These are phyloP conservation scores for Haberlea rhodopensis DNA, from an alignment of 257 asterid genomes.

Conservation along the genomic window DNA sequence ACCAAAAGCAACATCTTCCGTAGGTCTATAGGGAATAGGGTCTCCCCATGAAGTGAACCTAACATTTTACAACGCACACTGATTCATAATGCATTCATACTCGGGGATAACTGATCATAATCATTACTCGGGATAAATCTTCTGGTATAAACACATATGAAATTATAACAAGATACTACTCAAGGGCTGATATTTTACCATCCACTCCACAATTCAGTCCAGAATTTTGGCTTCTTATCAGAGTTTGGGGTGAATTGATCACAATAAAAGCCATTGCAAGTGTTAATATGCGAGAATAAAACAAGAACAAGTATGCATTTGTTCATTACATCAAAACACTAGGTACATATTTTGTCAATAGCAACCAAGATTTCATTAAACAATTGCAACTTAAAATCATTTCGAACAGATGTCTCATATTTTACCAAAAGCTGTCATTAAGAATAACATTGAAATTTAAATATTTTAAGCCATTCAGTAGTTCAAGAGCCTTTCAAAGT, in stretches of 20 bases:
- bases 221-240: constrained; percentile 69
- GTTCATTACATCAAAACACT: too few relatives aligned
- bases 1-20: constrained; percentile 71
- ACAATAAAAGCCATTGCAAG: constrained; percentile 93
- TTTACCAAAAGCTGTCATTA: too few relatives aligned
- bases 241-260: constrained; percentile 92
- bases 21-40: constrained; percentile 51
- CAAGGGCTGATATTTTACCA: constrained; percentile 46
- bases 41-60: constrained; percentile 78
- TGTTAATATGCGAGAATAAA: constrained; percentile 59
- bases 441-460: too few relatives aligned
- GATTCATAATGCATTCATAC: background rate
- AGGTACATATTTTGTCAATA: too few relatives aligned
- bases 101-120: too few relatives aligned
- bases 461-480: too few relatives aligned
- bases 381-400: background rate
- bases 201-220: constrained; percentile 99
- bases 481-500: too few relatives aligned
- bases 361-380: background rate
- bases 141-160: background rate
- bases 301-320: constrained; percentile 5
- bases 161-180: background rate
- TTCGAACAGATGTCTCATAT: too few relatives aligned
- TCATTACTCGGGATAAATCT: background rate
- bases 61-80: constrained; percentile 4